Evolutionary conservation across 495 filamentous ascomycete genomes (phyloP), one percentile per base, ranked within the genome.

Genomic region (Daldinia concentrica): DNA sequence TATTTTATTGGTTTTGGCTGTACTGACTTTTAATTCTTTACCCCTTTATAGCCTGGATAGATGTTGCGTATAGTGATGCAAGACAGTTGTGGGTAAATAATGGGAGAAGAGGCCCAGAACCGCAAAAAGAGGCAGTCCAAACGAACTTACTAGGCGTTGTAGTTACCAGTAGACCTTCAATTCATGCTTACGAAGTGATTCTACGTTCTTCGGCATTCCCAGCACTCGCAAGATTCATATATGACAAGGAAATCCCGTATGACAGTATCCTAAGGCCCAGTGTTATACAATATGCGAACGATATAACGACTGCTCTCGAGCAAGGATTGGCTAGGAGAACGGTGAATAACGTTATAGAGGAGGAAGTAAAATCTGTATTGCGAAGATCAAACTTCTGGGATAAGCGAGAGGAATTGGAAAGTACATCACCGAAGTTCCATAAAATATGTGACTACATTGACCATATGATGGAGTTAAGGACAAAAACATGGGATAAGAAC

Each of bases 151-250:
- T 55, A 6, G 32, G n/a, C 15, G 36, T n/a, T 4, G 19, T 6
- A 32, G 26, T 17, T 12, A 12, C 14, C 7, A n/a, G 0, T 22
- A 2, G 3, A 14, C 12, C 54, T 32, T 7, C 6, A 7, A 29
- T 52, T 52, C 15, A 15, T 4, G 3, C 59, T 5, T 66, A 66
- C 24, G 32, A 60, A 17, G 29, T 48, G 6, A 54, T 67, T 5
- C 1, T n/a, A 8, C 64, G 64, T 24, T 54, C 64, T 5, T 39
- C 64, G 6, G 41, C 39, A 24, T 56, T 61, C 15, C 64, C 64
- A 8, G 56, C 22, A 15, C 2, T 67, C 19, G 64, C 64, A 30
- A 4, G 4, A 1, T 17, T 67, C 15, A 9, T 61, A 7, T 0
- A 30, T 0, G 1, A 6, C 2, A 4, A 54, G 4, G 0, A n/a